Percentiles rank a stretch among this genome's conserved stretches.
Conservation (phyloP, 2,329 filamentous ascomycete species). For the Anisogramma anomala region DNA sequence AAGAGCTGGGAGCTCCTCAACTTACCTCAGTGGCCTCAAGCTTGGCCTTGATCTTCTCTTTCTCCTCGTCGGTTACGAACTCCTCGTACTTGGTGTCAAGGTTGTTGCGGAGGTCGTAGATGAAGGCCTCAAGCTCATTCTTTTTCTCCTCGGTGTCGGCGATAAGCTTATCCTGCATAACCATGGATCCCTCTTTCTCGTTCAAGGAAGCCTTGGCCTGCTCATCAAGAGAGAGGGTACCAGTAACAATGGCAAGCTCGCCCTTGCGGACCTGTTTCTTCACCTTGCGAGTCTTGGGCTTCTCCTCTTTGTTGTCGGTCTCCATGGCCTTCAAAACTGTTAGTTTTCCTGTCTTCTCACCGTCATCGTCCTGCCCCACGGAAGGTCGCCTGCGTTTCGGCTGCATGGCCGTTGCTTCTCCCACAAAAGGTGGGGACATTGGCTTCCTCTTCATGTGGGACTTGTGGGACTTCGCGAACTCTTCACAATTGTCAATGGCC, state of each 20-base stretch:
- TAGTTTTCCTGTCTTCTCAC: slow-evolving; percentile 9
- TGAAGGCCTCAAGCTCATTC: slow-evolving; percentile 97
- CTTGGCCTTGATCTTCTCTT: slow-evolving; percentile 72
- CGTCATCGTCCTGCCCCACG: neutral
- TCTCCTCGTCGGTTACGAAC: slow-evolving; percentile 85
- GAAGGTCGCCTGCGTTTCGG: slow-evolving; percentile 10
- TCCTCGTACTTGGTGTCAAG: slow-evolving; percentile 82
- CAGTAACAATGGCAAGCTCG: slow-evolving; percentile 76
- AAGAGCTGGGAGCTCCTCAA: slow-evolving; percentile 10
- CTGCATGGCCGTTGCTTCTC: slow-evolving; percentile 1
- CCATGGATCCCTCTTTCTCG: slow-evolving; percentile 83
- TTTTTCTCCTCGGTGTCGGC: slow-evolving; percentile 98
- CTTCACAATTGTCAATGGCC: slow-evolving; percentile 1
- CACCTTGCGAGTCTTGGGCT: slow-evolving; percentile 80
- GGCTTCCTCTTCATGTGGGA: slow-evolving; percentile 8
- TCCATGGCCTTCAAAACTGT: slow-evolving; percentile 60
- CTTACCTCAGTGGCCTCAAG: slow-evolving; percentile 78
- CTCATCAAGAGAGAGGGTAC: slow-evolving; percentile 68
- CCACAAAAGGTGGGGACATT: slow-evolving; percentile 2
- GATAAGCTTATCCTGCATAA: slow-evolving; percentile 97
- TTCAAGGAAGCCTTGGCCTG: slow-evolving; percentile 51
- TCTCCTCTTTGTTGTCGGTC: slow-evolving; percentile 58
- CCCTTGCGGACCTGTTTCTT: slow-evolving; percentile 99
- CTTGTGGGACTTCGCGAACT: neutral
- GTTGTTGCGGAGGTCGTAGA: slow-evolving; percentile 95